Evolutionary conservation across 306 rosid genomes (phyloP).

Genomic region (Morella rubra): DNA sequence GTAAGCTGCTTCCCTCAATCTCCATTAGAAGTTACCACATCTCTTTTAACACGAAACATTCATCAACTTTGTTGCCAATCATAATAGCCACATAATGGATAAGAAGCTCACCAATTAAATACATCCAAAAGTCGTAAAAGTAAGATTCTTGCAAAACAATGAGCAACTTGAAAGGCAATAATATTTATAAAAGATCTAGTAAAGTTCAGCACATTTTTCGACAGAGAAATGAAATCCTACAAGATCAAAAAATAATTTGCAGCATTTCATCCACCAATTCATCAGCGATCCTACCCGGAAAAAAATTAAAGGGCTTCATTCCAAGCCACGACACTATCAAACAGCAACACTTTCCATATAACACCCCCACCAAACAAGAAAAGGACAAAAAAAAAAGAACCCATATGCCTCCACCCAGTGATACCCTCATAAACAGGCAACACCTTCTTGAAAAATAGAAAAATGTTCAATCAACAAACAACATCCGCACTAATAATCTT

Average conservation of each 20-base stretch:
- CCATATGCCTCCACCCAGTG: constrained; percentile 13
- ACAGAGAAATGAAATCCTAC: neutral
- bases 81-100: neutral
- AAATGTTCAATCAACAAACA: neutral
- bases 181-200: neutral
- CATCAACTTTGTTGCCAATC: neutral
- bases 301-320: constrained; percentile 13
- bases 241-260: neutral
- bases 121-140: neutral
- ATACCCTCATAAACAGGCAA: constrained; percentile 11
- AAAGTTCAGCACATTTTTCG: neutral
- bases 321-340: constrained; percentile 2
- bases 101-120: constrained; percentile 12
- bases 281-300: neutral
- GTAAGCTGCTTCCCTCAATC: neutral
- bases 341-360: no score
- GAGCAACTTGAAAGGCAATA: neutral
- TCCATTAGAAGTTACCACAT: neutral
- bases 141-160: neutral
- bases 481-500: constrained; percentile 18
- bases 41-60: neutral
- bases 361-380: neutral
- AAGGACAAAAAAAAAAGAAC: neutral
- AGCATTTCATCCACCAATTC: neutral
- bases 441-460: constrained; percentile 2